Evolutionary conservation across 805 yeast species (phyloP).

Genomic region (Spencermartinsiella europaea): DNA sequence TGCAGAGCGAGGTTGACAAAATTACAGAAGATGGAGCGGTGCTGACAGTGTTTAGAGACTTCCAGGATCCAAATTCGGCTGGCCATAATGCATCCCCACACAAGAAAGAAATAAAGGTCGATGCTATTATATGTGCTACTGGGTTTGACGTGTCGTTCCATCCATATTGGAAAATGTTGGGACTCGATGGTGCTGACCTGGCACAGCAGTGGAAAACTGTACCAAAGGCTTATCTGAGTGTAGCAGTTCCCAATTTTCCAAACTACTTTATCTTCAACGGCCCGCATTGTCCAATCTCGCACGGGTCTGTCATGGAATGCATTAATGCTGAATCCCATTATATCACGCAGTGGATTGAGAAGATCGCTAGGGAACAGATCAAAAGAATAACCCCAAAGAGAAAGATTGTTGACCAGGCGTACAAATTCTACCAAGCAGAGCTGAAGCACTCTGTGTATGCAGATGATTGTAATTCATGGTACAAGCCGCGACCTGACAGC

Average conservation of each 20-base stretch:
- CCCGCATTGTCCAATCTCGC: slow-evolving; percentile 8
- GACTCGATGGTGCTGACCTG: slow-evolving; percentile 11
- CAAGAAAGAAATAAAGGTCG: slow-evolving; percentile 24
- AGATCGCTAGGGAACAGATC: slow-evolving; percentile 8
- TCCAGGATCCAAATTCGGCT: not conserved
- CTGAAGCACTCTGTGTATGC: slow-evolving; percentile 6
- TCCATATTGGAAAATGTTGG: slow-evolving; percentile 12
- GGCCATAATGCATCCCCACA: slow-evolving; percentile 5
- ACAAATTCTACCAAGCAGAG: slow-evolving; percentile 2
- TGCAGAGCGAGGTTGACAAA: slow-evolving; percentile 12
- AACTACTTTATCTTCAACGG: slow-evolving; percentile 17
- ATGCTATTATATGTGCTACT: slow-evolving; percentile 15
- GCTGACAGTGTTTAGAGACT: slow-evolving; percentile 28
- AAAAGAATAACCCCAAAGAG: slow-evolving; percentile 8
- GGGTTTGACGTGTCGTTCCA: slow-evolving; percentile 12
- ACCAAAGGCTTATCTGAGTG: slow-evolving; percentile 15
- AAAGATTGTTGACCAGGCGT: slow-evolving; percentile 1
- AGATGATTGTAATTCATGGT: slow-evolving; percentile 10
- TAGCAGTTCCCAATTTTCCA: slow-evolving; percentile 19
- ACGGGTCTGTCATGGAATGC: slow-evolving; percentile 9
- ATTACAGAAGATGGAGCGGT: slow-evolving; percentile 18
- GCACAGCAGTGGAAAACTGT: slow-evolving; percentile 8
- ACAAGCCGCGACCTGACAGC: slow-evolving; percentile 1
- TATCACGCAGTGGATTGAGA: slow-evolving; percentile 6
- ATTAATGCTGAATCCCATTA: slow-evolving; percentile 9